Evolutionary conservation across 73 alveolate genomes (phyloP), one percentile per base, ranked within the genome.

Genomic region (Symbiodinium natans): DNA sequence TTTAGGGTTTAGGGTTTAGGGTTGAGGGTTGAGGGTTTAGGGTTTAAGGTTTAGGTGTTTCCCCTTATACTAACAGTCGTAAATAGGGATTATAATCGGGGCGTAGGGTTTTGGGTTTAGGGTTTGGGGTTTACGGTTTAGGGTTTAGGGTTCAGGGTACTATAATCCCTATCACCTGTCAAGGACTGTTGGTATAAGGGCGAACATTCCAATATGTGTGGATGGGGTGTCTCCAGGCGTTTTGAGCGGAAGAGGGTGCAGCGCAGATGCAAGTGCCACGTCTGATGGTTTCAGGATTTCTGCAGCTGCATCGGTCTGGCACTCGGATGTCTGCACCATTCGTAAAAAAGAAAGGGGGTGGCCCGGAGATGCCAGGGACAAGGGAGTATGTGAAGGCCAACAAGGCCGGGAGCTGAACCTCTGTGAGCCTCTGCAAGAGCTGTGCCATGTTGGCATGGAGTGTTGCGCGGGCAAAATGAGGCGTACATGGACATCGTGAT

Each of bases 401-500:
- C 85, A 90, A 90, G 42, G 84, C 29, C n/a, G n/a, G 42, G 25
- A 29, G 84, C 13, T 59, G 29, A 25, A 13, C 8, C 17, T 48
- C 17, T 8, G 63, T 48, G 63, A 48, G 17, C 23, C 17, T 48
- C 17, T 17, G 63, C 17, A 17, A 48, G 8, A 17, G 8, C 17
- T 48, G n/a, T n/a, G n/a, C n/a, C n/a, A n/a, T n/a, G n/a, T n/a
- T n/a, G n/a, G n/a, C n/a, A n/a, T n/a, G n/a, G n/a, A n/a, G 59
- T 46, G 21, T 13, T 46, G 13, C 6, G 13, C 77, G 27, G 29
- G 27, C 77, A 8, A 19, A n/a, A 59, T n/a, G 31, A 74, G 97
- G 97, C 97, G 2, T 90, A 90, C 39, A 90, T 90, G 97, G 97
- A 90, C 68, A 90, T 90, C 36, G 97, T 90, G 75, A 90, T 90